Evolutionary conservation across 805 yeast genomes (phyloP), one percentile per base, ranked within the genome.

Genomic region (Saturnispora serradocipensis): DNA sequence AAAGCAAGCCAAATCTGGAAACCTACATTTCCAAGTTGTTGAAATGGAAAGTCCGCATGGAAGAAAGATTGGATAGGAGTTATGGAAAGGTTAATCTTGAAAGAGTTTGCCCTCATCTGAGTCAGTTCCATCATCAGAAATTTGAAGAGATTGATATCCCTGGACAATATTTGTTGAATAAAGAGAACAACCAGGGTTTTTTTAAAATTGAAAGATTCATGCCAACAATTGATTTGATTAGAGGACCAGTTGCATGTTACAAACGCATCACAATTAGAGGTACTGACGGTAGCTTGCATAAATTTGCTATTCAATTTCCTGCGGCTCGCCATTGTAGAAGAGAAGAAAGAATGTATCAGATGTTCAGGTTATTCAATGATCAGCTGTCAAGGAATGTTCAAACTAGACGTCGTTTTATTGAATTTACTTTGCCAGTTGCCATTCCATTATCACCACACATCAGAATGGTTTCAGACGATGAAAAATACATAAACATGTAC

Each of bases 81-180:
- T 84, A 88, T 52, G 78, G 82, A 28, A 79, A 80, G 59, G 86
- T 89, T 47, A 86, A 89, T 59, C 69, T 93, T 56, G 99, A 93
- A 68, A 81, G 89, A 52, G 74, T 93, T 56, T 89, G 97, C 61
- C 97, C 98, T 15, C 98, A 91, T 60, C 74, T 93, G 66, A 85
- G 95, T 64, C 97, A 90, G 64, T 93, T 95, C 80, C 99, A 93
- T 68, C 96, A 93, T 66, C 98, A 93, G 66, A 91, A 89, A 68
- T 93, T 93, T 64, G 99, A 93, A 66, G 99, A 93, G 47, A 88
- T 93, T 53, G 99, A 93, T 66, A 82, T 93, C 53, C 99, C 99
- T 0, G 99, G 99, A 1, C 99, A 93, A 64, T 93, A 93, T 62
- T 71, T 90, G 63, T 73, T 88, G 70, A 86, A 88, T 65, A 86